Evolutionary conservation across 345 rosid genomes (phyloP).

Genomic region (Salix viminalis): DNA sequence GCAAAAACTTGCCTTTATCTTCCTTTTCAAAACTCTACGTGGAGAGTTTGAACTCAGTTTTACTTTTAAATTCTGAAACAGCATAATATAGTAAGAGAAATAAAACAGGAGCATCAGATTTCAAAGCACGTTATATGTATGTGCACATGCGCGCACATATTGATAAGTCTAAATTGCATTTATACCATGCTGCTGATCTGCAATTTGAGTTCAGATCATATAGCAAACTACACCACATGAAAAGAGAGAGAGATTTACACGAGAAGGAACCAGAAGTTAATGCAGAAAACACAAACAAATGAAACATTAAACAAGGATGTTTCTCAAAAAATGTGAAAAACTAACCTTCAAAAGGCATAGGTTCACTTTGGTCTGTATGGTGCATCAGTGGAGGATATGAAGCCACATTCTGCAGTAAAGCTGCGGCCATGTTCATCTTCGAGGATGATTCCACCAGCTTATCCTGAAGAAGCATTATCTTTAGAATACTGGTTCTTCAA

Average conservation of each 20-base stretch:
- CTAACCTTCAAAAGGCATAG: constrained; percentile 51
- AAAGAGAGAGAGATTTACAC: background rate
- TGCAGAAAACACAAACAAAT: background rate
- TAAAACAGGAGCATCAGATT: background rate
- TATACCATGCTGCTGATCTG: background rate
- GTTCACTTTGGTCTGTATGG: constrained; percentile 39
- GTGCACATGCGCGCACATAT: background rate
- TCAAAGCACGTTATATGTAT: background rate
- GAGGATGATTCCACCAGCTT: constrained; percentile 58
- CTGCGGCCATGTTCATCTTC: constrained; percentile 43
- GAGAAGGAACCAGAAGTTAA: background rate
- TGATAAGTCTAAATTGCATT: background rate
- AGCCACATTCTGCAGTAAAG: constrained; percentile 44
- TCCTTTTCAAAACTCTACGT: background rate
- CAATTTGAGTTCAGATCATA: background rate
- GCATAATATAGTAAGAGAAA: background rate
- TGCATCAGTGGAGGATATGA: constrained; percentile 46
- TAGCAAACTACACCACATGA: background rate
- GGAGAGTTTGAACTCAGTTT: background rate
- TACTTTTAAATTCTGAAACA: background rate
- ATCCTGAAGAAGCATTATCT: constrained; percentile 57
- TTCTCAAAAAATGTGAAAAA: background rate
- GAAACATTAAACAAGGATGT: background rate
- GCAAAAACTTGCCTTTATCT: background rate
- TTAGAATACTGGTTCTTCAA: constrained; percentile 43